phyloP scores from a whole-genome alignment of 495 filamentous ascomycete species.

The Xylaria grammica region DNA sequence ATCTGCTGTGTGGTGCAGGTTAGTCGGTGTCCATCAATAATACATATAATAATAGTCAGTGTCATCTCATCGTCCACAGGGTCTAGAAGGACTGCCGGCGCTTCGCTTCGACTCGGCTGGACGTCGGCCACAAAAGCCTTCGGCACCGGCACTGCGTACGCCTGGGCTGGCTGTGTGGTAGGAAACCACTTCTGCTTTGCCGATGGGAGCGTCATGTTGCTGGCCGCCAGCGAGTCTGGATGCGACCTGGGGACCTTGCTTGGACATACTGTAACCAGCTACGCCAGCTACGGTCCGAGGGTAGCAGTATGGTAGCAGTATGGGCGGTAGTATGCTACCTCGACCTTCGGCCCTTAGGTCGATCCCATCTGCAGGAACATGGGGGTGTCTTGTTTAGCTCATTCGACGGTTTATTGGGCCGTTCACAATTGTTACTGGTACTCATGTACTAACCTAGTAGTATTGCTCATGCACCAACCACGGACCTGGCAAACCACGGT shows the following conservation, averaged over 20 bases:
- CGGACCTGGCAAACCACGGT: neutral
- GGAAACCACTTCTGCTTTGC: neutral
- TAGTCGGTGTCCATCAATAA: conserved; percentile 12
- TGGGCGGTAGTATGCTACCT: neutral
- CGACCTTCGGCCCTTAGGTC: conserved; percentile 10
- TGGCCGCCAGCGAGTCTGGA: neutral
- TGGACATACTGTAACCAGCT: too few species aligned
- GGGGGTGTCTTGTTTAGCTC: neutral
- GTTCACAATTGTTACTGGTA: neutral
- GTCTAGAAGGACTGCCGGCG: conserved; percentile 3
- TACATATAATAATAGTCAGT: neutral
- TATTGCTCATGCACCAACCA: too few species aligned
- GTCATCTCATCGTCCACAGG: neutral
- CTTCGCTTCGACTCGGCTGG: conserved; percentile 4
- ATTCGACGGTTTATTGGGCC: conserved; percentile 9
- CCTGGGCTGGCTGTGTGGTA: conserved; percentile 7
- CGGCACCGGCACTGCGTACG: conserved; percentile 3
- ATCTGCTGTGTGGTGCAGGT: too few species aligned
- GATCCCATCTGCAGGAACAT: conserved; percentile 16
- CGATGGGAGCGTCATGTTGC: neutral
- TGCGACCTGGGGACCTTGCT: conserved; percentile 10
- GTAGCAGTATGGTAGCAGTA: neutral
- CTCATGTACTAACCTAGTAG: conserved; percentile 7
- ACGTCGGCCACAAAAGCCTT: neutral
- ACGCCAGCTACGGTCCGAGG: neutral